Evolutionary conservation across 2,329 filamentous ascomycete genomes (phyloP), one percentile per base, ranked within the genome.

Genomic region (Hawksworthiomyces lignivorus): DNA sequence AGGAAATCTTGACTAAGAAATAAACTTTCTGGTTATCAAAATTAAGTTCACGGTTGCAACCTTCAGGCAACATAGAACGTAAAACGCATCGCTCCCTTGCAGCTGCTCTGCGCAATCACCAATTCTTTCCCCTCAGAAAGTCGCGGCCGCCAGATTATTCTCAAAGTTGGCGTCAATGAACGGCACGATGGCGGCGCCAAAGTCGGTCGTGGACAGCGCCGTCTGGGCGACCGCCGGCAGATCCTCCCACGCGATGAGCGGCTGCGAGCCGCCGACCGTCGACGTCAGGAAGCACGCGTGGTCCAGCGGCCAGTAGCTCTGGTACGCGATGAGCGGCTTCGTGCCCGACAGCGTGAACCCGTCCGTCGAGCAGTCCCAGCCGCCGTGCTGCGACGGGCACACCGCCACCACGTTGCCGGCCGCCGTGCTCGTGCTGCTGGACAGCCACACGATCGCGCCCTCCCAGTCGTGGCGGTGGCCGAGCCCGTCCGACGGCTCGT

Each of bases 381-480:
- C 51, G 18, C 63, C 60, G 43, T 68, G 64, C 15, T 54, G 57
- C 4, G 63, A 67, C 14, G 62, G 58, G 10, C 59, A 40, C 15
- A 40, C 38, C 12, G 57, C 64, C 14, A 60, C 48, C 36, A 69
- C 60, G 12, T 45, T 48, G 12, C 59, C 51, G 8, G 54, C 52
- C 0, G 50, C 53, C 14, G 54, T 43, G 15, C 51, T 48, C 5
- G 50, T 47, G 37, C 50, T 50, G 42, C 15, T 60, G 46, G 35
- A 64, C 39, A 48, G 37, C 30, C 30, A 55, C 12, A 66, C 51
- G 3, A 66, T 53, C 14, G 52, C 47, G 37, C 52, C 57, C 48
- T 67, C 63, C 62, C 62, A 67, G 48, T 67, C 64, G 45, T 65
- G 60, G 4, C 63, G 60, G 44, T 67, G 63, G 24, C 57, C 55